Conservation (phyloP, 805 yeast genomes). For the Yamadazyma akitaensis region DNA sequence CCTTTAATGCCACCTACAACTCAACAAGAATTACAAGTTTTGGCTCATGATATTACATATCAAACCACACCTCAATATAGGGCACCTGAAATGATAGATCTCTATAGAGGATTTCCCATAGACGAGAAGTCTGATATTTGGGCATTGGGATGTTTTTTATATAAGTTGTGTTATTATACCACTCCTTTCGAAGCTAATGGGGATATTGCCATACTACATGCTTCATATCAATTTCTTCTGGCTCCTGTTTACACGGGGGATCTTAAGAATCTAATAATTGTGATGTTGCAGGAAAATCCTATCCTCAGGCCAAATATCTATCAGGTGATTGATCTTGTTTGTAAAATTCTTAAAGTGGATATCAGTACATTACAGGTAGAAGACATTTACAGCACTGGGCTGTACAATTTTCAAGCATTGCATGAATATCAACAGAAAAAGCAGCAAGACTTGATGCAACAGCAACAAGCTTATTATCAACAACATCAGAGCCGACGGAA, state of each 20-base stretch:
- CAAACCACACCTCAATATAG: constrained; percentile 97
- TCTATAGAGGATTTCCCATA: constrained; percentile 76
- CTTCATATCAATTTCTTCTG: constrained; percentile 73
- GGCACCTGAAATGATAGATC: constrained; percentile 93
- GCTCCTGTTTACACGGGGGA: constrained; percentile 67
- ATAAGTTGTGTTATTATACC: constrained; percentile 85
- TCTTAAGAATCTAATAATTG: constrained; percentile 69
- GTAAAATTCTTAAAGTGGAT: constrained; percentile 45
- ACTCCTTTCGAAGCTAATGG: constrained; percentile 93
- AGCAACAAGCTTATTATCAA: constrained; percentile 40
- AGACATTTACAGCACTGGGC: constrained; percentile 50
- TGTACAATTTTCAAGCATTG: constrained; percentile 55
- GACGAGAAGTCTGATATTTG: constrained; percentile 93
- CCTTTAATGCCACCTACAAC: constrained; percentile 70
- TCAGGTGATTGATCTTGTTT: constrained; percentile 68
- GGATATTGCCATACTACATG: constrained; percentile 82
- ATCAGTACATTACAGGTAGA: constrained; percentile 27
- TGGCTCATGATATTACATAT: constrained; percentile 79
- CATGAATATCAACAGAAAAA: constrained; percentile 45
- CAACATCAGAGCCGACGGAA: constrained; percentile 27
- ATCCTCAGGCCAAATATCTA: constrained; percentile 79
- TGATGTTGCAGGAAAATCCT: constrained; percentile 83
- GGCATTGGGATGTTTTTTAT: constrained; percentile 93
- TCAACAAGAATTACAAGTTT: constrained; percentile 65
- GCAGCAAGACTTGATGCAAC: constrained; percentile 30